These are phyloP conservation scores for Arthonia radiata DNA, from an alignment of 495 filamentous ascomycete species.

Conservation along the genomic window DNA sequence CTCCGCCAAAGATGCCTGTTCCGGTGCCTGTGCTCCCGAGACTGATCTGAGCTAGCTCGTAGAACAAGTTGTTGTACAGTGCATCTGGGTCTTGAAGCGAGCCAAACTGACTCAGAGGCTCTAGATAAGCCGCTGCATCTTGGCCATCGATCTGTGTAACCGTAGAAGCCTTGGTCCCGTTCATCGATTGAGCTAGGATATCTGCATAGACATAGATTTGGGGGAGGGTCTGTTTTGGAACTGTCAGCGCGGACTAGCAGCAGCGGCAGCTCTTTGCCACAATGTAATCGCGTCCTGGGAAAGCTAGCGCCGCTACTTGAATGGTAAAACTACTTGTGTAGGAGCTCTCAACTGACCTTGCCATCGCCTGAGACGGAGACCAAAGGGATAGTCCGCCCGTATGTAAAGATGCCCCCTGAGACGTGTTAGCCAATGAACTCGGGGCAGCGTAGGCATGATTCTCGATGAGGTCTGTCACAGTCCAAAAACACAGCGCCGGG, in stretches of 20 bases:
- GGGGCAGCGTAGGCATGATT: too few species aligned
- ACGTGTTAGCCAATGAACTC: too few species aligned
- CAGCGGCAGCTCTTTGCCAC: too few species aligned
- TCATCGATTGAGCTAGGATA: conserved; percentile 8
- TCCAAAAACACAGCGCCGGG: too few species aligned
- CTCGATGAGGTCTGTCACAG: too few species aligned
- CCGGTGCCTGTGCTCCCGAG: conserved; percentile 8
- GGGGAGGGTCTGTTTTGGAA: too few species aligned
- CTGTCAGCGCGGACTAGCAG: too few species aligned
- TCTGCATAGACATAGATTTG: conserved; percentile 13
- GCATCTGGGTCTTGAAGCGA: conserved; percentile 19
- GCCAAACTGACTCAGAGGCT: conserved; percentile 10
- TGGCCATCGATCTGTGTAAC: conserved; percentile 15
- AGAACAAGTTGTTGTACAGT: conserved; percentile 24
- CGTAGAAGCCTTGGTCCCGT: conserved; percentile 10
- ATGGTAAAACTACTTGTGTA: too few species aligned
- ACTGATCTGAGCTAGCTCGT: conserved; percentile 11
- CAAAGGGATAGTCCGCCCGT: conserved; percentile 11
- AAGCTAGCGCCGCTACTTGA: too few species aligned
- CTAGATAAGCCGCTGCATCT: conserved; percentile 8
- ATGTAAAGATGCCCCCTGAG: conserved; percentile 13
- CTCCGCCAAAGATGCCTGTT: conserved; percentile 11
- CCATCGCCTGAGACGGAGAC: conserved; percentile 18
- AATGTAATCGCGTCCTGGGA: too few species aligned
- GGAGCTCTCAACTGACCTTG: too few species aligned